Conservation (phyloP, 2,329 filamentous ascomycete genomes). For the Beauveria brongniartii region DNA sequence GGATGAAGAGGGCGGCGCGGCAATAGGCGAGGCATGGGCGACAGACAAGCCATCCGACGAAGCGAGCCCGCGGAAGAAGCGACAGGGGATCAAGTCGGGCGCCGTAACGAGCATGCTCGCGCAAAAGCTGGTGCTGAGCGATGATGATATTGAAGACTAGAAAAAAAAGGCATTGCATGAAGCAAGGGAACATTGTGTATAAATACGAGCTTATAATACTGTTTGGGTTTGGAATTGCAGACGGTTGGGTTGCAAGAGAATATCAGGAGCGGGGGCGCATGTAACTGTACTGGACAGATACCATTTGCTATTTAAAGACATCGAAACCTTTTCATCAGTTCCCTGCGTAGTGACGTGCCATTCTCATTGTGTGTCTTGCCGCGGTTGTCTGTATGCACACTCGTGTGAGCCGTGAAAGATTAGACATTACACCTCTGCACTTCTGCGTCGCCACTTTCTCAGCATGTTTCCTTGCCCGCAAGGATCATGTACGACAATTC, state of each 20-base stretch:
- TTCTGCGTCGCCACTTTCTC: too few relatives aligned
- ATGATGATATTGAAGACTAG: constrained; percentile 76
- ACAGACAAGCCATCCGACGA: constrained; percentile 54
- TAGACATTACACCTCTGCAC: too few relatives aligned
- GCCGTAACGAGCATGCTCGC: constrained; percentile 38
- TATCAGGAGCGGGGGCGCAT: neutral
- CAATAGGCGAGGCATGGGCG: constrained; percentile 45
- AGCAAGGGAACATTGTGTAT: neutral
- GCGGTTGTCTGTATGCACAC: neutral
- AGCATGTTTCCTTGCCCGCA: too few relatives aligned
- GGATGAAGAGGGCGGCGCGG: constrained; percentile 20
- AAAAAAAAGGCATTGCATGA: constrained; percentile 19
- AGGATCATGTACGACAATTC: too few relatives aligned
- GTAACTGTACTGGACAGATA: constrained; percentile 9
- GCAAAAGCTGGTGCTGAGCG: constrained; percentile 64
- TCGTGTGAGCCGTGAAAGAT: too few relatives aligned
- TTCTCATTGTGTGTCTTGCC: neutral
- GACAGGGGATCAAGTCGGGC: constrained; percentile 28
- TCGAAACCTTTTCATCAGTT: neutral
- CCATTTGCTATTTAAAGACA: constrained; percentile 9
- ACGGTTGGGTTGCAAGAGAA: neutral
- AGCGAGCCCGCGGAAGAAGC: constrained; percentile 40
- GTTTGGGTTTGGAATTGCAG: neutral
- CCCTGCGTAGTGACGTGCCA: neutral
- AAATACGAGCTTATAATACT: neutral